These are phyloP conservation scores for Leccinum longicurvipes DNA, from an alignment of 768 basidiomycete genomes.

Conservation along the genomic window DNA sequence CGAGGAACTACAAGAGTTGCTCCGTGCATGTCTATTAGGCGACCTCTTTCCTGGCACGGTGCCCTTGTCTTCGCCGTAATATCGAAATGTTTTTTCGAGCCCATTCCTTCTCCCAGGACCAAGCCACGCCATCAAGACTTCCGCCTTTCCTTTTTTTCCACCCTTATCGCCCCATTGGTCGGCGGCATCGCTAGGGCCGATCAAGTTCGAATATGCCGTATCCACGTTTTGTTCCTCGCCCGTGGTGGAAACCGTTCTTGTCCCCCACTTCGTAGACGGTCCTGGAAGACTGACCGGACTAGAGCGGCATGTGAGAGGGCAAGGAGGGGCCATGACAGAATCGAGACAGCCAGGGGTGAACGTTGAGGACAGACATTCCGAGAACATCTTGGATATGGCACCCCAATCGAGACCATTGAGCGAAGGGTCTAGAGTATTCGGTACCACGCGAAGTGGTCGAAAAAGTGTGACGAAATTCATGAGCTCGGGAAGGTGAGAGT, in stretches of 20 bases:
- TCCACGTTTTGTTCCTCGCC: slow-evolving; percentile 38
- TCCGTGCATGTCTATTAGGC: slow-evolving; percentile 15
- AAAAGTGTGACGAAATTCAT: slow-evolving; percentile 79
- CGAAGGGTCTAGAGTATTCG: slow-evolving; percentile 65
- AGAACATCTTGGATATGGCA: slow-evolving; percentile 67
- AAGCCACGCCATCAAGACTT: slow-evolving; percentile 44
- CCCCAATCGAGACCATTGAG: slow-evolving; percentile 67
- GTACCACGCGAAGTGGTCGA: slow-evolving; percentile 69
- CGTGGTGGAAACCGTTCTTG: neutral
- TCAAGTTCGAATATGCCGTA: slow-evolving; percentile 60
- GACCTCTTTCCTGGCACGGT: neutral
- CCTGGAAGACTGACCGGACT: slow-evolving; percentile 17
- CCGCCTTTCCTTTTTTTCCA: slow-evolving; percentile 41
- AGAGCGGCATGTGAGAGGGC: slow-evolving; percentile 15
- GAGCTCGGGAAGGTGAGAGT: slow-evolving; percentile 86
- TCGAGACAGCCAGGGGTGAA: slow-evolving; percentile 4
- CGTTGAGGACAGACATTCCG: slow-evolving; percentile 41
- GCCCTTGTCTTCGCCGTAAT: slow-evolving; percentile 12
- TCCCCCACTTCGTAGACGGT: slow-evolving; percentile 14
- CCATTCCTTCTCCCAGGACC: slow-evolving; percentile 31
- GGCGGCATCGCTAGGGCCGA: slow-evolving; percentile 52
- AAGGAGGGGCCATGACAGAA: slow-evolving; percentile 24
- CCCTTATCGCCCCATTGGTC: slow-evolving; percentile 54
- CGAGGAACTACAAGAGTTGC: slow-evolving; percentile 43
- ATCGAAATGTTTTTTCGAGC: slow-evolving; percentile 34